phyloP scores from a whole-genome alignment of 2,329 filamentous ascomycete species.

The Dactylella cylindrospora region DNA sequence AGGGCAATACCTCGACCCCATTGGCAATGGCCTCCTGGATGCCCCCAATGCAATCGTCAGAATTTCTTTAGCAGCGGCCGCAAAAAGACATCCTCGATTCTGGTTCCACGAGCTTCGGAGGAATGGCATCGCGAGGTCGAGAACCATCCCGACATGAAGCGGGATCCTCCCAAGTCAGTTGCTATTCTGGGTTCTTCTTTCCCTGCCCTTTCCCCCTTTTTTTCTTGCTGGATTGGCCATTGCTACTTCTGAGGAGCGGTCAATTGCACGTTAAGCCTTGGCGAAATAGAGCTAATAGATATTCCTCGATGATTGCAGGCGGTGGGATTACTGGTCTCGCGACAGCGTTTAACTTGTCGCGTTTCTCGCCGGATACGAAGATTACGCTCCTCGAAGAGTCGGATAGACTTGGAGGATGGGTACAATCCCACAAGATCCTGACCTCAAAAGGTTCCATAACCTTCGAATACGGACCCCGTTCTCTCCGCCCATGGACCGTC shows the following conservation, averaged over 20 bases:
- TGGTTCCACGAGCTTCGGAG: conserved; percentile 21
- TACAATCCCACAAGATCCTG: conserved; percentile 66
- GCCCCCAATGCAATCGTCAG: not conserved
- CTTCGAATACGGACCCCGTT: conserved; percentile 83
- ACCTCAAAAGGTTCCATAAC: conserved; percentile 61
- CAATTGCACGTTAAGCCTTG: not conserved
- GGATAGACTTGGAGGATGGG: conserved; percentile 76
- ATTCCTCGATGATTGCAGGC: conserved; percentile 55
- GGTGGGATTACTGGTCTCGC: conserved; percentile 81
- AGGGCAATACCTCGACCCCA: not conserved
- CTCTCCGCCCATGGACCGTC: conserved; percentile 62
- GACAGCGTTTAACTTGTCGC: conserved; percentile 73
- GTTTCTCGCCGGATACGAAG: conserved; percentile 65
- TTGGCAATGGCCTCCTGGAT: no score
- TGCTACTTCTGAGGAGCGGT: not conserved
- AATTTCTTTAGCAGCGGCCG: conserved; percentile 3
- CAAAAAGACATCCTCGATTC: conserved; percentile 4
- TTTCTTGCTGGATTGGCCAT: conserved; percentile 1
- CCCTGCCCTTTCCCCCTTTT: conserved; percentile 16
- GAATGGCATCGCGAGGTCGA: conserved; percentile 37
- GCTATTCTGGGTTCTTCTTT: conserved; percentile 48
- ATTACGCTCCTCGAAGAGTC: conserved; percentile 80
- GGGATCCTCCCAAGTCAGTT: conserved; percentile 46
- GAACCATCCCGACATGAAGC: conserved; percentile 32
- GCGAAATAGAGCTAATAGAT: not conserved